Evolutionary conservation across 2,329 filamentous ascomycete genomes (phyloP), one percentile per base, ranked within the genome.

Genomic region (Talaromyces albobiverticillius): DNA sequence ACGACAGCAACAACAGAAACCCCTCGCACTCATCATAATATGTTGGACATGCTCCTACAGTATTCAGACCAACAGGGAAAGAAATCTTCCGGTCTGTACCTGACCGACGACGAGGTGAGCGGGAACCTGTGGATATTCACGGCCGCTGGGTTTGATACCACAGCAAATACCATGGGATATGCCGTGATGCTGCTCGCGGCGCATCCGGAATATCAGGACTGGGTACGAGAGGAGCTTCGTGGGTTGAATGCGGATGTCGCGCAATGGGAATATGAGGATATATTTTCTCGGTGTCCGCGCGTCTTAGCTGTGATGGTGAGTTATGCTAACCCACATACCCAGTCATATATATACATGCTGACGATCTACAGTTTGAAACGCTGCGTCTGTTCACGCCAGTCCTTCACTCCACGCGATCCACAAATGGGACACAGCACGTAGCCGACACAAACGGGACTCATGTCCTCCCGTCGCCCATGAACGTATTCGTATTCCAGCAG

Each of bases 151-250:
- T 76, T 77, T 57, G 75, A 81, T 56, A 78, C 76, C 0, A 79
- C 78, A 1, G 76, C 78, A 2, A 79, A 78, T 49, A 78, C 76
- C 0, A 68, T 82, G 43, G 70, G 74, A 1, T 83, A 76, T 57
- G 73, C 76, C 2, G 60, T 81, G n/a, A 69, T 71, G 1, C 62
- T 80, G 4, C 67, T 82, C 0, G 72, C 77, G 1, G 62, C 70
- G 1, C 66, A 79, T 54, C 76, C 78, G 0, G 62, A 77, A 49
- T 76, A 75, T 66, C 80, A 83, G 62, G 70, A 73, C 3, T 82
- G 80, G 79, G 60, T 83, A 3, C 64, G 66, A 8, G 77, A 78
- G 51, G 81, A 83, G 59, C 67, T 82, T 32, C 65, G 73, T 43
- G 43, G 60, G 2, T 62, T 79, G 6, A 47, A 61, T 4, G 52